Base-by-base conservation (phyloP, 2,329 filamentous ascomycete genomes). In the Scedosporium aurantiacum region DNA sequence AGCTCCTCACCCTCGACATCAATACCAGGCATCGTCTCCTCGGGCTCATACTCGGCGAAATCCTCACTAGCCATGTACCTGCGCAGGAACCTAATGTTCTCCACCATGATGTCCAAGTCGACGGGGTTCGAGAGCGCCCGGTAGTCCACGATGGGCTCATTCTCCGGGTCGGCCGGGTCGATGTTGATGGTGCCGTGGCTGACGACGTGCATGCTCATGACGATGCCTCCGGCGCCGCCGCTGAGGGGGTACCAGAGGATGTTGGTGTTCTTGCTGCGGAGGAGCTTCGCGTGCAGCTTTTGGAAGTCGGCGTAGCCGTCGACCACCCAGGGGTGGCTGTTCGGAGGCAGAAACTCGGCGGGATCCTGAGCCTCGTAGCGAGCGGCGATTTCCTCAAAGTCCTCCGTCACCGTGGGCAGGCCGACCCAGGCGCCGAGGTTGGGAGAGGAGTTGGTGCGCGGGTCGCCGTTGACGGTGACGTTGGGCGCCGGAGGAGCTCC, bases 151-250 rank as follows among this genome's bases (percentile, higher is more conserved):
- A 66, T 45, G 1, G 70, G 71, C 25, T 70, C 67, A 2, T 63
- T 66, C 12, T 66, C 66, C 4, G 69, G 72, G 58, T 69, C 66
- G n/a, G 65, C 61, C 7, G 70, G 59, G 60, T 73, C 67, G 50
- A 74, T 68, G 62, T 68, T 62, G 58, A 75, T 66, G 27, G 70
- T 72, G 6, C 73, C 72, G 43, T 64, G 67, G 10, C 61, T 64
- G n/a, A 65, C 59, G 1, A 64, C 60, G 61, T 68, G 65, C 28
- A 66, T 62, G 58, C 43, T 60, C 45, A 64, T 63, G 4, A 65
- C 58, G 47, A 54, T 60, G 58, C 64, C 60, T 5, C 60, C 60
- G 2, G 62, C 40, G 4, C 37, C 18, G 10, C 32, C 55, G 28
- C 45, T 23, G n/a, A 63, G 12, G 18, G 62, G 62, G 12, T 59